phyloP scores from a whole-genome alignment of 768 basidiomycete species.

The Melanogaster broomeanus region DNA sequence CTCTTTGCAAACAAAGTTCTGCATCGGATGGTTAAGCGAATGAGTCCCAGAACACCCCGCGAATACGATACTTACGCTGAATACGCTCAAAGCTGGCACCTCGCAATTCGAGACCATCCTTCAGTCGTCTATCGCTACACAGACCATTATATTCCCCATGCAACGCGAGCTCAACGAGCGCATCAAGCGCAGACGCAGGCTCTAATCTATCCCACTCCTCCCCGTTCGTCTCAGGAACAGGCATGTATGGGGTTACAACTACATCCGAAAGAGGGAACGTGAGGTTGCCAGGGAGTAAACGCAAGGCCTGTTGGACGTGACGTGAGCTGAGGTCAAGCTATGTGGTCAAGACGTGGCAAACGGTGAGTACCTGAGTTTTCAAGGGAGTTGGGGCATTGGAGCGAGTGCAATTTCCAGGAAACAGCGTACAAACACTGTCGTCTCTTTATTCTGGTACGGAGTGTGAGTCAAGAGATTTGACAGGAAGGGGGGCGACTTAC shows the following conservation, averaged over 20 bases:
- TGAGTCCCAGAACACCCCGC: not conserved
- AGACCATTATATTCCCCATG: constrained; percentile 87
- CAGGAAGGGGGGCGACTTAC: constrained; percentile 39
- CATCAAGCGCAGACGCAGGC: constrained; percentile 77
- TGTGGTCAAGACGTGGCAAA: not conserved
- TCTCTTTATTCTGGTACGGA: constrained; percentile 54
- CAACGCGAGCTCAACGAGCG: constrained; percentile 76
- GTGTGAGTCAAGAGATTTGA: constrained; percentile 2
- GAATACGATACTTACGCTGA: constrained; percentile 63
- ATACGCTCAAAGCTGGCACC: constrained; percentile 76
- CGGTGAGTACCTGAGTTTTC: constrained; percentile 73
- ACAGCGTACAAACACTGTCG: constrained; percentile 64
- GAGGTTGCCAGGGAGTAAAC: constrained; percentile 53
- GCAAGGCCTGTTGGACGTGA: constrained; percentile 45
- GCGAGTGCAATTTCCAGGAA: constrained; percentile 87
- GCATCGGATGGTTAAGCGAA: constrained; percentile 4
- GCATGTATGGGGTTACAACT: constrained; percentile 70
- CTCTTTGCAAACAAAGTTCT: constrained; percentile 80
- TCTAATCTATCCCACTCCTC: constrained; percentile 94
- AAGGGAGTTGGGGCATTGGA: constrained; percentile 86
- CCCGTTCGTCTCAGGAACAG: constrained; percentile 80
- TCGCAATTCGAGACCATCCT: constrained; percentile 73
- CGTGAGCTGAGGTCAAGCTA: constrained; percentile 29
- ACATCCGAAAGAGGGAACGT: constrained; percentile 69
- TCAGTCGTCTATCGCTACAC: constrained; percentile 55